Base-by-base conservation (phyloP, 2,329 filamentous ascomycete genomes). In the Pyrenophora graminea region DNA sequence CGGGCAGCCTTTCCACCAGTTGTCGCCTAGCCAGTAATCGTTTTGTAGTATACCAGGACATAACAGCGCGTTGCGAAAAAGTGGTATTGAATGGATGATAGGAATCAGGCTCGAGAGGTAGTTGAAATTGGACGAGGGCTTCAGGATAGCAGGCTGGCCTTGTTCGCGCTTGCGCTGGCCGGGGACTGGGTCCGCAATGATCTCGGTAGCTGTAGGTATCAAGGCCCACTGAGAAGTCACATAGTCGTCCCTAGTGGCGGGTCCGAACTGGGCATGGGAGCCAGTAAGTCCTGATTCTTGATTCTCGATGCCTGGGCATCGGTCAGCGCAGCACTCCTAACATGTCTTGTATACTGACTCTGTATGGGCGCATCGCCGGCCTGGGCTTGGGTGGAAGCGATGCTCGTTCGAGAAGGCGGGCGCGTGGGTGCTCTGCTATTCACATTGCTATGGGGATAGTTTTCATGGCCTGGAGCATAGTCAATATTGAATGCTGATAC, bases 1-100 rank as follows among this genome's bases (percentile, higher is more conserved):
- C 0, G 77, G 66, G 25, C 76, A 77, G 17, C 85, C 85, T 59
- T 80, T 82, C 84, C 85, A 87, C 85, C 85, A 87, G 9, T 84
- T 79, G 1, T 75, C 59, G 51, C 85, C 79, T 45, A 79, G 68
- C 37, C 82, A 82, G 59, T 87, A 87, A 50, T 80, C 74, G 2
- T 70, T 63, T 19, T 78, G 67, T 5, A 74, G 60, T 21, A 77
- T 69, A 6, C 73, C 71, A n/a, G 79, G 74, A 34, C 78, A 66
- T 10, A 86, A 67, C 8, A 87, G 73, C 7, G 80, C 79, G 62
- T 85, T 82, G 48, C 83, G 77, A 17, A 80, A 81, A 25, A 81
- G 70, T 3, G 84, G 83, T 48, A 87, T 85, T 17, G 80, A 77
- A 62, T 85, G 82, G n/a, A 85, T 75, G 51, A 87, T 85, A 4